Conservation (phyloP, 108 stramenopile species). For the Pseudonitzschia delicatissima region DNA sequence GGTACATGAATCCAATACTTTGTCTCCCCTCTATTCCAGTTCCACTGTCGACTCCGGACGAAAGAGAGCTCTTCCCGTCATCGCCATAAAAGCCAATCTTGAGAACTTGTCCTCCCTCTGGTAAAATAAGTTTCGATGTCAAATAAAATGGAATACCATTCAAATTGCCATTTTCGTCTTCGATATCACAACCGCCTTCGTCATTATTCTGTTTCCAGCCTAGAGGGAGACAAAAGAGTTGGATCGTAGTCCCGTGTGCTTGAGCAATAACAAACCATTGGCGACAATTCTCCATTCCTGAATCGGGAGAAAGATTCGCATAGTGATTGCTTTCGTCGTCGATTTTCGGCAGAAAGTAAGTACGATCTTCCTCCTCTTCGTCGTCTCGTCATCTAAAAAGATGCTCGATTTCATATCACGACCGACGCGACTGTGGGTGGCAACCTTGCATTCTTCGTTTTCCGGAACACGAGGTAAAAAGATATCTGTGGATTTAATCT, state of each 20-base stretch:
- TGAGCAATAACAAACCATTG: conserved; percentile 60
- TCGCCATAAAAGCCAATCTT: conserved; percentile 72
- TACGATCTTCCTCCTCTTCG: conserved; percentile 3
- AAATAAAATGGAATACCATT: conserved; percentile 38
- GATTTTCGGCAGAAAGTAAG: conserved; percentile 26
- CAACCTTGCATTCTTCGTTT: conserved; percentile 18
- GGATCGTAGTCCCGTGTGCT: conserved; percentile 27
- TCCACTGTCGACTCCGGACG: conserved; percentile 50
- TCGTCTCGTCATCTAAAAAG: conserved; percentile 20
- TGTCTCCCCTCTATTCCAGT: conserved; percentile 59
- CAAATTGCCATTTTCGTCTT: conserved; percentile 6
- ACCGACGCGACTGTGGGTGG: conserved; percentile 57
- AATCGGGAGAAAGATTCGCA: conserved; percentile 3
- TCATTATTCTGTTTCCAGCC: conserved; percentile 15
- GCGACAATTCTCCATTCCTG: conserved; percentile 23
- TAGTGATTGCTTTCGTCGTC: conserved; percentile 9
- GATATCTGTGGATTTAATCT: conserved; percentile 7
- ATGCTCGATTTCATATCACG: conserved; percentile 2
- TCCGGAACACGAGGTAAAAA: not conserved
- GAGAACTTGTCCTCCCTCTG: conserved; percentile 17
- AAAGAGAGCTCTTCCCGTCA: conserved; percentile 64
- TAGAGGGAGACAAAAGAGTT: conserved; percentile 56
- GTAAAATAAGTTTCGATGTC: conserved; percentile 29
- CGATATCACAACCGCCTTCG: conserved; percentile 5
- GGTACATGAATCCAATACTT: conserved; percentile 50